Evolutionary conservation across 768 basidiomycete species (phyloP).

Genomic region (Termitomyces sp.): DNA sequence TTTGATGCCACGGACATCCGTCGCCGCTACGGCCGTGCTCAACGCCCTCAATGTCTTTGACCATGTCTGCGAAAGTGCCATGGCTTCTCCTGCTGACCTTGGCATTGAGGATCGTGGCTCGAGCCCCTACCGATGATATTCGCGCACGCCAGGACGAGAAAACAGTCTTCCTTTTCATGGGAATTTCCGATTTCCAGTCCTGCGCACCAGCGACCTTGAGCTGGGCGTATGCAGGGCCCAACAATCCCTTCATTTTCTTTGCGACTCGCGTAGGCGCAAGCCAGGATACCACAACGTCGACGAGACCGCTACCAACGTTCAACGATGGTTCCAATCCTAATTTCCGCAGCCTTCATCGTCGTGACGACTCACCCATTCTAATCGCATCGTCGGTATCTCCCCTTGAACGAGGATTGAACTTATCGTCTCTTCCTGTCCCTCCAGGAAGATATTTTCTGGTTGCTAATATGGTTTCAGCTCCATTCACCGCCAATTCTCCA

Average conservation of each 20-base stretch:
- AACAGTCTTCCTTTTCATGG: no score
- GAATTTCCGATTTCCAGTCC: constrained; percentile 15
- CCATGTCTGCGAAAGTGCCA: constrained; percentile 3
- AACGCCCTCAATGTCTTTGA: neutral
- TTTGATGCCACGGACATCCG: neutral
- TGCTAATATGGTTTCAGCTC: constrained; percentile 17
- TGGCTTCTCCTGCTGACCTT: constrained; percentile 2
- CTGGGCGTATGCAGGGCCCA: constrained; percentile 35
- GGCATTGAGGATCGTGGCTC: neutral
- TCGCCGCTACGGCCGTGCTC: neutral
- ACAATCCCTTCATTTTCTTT: constrained; percentile 23
- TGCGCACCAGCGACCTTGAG: constrained; percentile 22
- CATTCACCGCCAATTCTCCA: constrained; percentile 10
- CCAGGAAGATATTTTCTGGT: constrained; percentile 43
- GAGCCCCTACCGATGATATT: neutral
- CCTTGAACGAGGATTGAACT: constrained; percentile 22
- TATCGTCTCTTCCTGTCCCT: constrained; percentile 40
- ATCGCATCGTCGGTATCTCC: constrained; percentile 27
- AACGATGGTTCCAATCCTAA: neutral
- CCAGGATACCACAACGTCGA: constrained; percentile 13
- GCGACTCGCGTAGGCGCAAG: constrained; percentile 32
- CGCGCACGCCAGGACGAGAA: constrained; percentile 5
- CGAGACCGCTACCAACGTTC: constrained; percentile 4
- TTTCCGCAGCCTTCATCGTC: constrained; percentile 8
- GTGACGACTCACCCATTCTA: constrained; percentile 13